Evolutionary conservation across 306 rosid genomes (phyloP).

Genomic region (Vigna reflexopilosa): DNA sequence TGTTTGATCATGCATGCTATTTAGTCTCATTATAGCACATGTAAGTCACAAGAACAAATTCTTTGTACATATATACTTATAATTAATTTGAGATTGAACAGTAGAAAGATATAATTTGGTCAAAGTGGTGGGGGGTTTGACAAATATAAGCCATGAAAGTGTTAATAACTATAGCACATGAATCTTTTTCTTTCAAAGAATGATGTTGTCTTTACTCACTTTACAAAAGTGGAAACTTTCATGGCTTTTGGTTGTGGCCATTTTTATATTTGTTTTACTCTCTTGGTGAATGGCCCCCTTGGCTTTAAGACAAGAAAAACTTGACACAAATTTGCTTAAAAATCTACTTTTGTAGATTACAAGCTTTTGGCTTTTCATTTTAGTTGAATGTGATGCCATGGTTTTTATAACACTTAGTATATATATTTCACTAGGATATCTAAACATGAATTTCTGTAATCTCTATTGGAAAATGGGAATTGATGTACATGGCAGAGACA

Average conservation of each 20-base stretch:
- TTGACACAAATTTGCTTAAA: slow-evolving; percentile 26
- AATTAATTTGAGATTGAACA: background rate
- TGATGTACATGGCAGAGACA: slow-evolving; percentile 24
- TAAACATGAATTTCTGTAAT: slow-evolving; percentile 35
- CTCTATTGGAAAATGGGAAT: slow-evolving; percentile 40
- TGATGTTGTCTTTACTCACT: slow-evolving; percentile 66
- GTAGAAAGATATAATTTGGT: slow-evolving; percentile 46
- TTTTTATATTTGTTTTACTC: slow-evolving; percentile 40
- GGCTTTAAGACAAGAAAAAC: slow-evolving; percentile 39
- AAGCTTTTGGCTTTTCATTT: slow-evolving; percentile 35
- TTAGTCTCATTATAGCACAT: background rate
- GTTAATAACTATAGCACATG: slow-evolving; percentile 37
- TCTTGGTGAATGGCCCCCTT: slow-evolving; percentile 35
- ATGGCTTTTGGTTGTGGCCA: slow-evolving; percentile 41
- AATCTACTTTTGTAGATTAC: slow-evolving; percentile 46
- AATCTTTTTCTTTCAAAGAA: slow-evolving; percentile 54
- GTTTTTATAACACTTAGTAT: slow-evolving; percentile 34
- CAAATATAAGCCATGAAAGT: slow-evolving; percentile 52
- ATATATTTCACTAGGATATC: slow-evolving; percentile 24
- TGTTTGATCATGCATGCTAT: background rate
- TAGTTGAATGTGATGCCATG: slow-evolving; percentile 40
- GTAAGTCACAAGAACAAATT: background rate
- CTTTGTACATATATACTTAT: background rate
- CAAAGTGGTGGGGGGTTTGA: slow-evolving; percentile 60
- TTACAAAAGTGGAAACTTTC: slow-evolving; percentile 42